Conservation (phyloP, 805 yeast species). For the Kodamaea hsintzibuensis region DNA sequence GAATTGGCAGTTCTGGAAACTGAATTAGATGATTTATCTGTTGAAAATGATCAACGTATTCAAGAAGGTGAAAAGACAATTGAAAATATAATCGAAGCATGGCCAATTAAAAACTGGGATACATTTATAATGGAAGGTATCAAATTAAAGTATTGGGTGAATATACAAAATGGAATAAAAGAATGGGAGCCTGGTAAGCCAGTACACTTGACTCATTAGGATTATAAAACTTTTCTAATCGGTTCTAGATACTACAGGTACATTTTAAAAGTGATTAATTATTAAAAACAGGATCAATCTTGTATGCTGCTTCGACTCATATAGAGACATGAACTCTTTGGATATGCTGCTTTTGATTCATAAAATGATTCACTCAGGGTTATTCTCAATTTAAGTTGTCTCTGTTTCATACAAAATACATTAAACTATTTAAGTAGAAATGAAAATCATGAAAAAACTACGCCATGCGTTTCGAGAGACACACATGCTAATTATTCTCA, state of each 20-base stretch:
- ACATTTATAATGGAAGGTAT: conserved; percentile 66
- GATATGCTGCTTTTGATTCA: too few species aligned
- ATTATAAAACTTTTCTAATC: too few species aligned
- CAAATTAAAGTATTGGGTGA: conserved; percentile 80
- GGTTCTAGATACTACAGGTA: too few species aligned
- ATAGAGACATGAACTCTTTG: too few species aligned
- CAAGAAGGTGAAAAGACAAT: conserved; percentile 45
- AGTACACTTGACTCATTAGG: conserved; percentile 61
- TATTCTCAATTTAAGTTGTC: too few species aligned
- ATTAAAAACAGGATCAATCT: too few species aligned
- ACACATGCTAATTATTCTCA: conserved; percentile 18
- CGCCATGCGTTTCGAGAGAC: not conserved
- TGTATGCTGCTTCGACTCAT: too few species aligned
- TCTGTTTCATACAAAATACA: not conserved
- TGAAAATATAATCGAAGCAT: conserved; percentile 45
- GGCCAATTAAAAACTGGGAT: conserved; percentile 45
- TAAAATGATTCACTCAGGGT: too few species aligned
- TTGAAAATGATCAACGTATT: conserved; percentile 61
- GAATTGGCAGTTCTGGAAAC: conserved; percentile 62
- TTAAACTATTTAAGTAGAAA: not conserved
- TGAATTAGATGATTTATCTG: conserved; percentile 54
- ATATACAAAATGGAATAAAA: conserved; percentile 68
- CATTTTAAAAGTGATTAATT: too few species aligned
- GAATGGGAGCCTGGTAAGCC: conserved; percentile 78
- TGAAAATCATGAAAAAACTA: not conserved